These are phyloP conservation scores for Pythium vanterpoolii DNA, from an alignment of 352 stramenopile species.

Conservation along the genomic window DNA sequence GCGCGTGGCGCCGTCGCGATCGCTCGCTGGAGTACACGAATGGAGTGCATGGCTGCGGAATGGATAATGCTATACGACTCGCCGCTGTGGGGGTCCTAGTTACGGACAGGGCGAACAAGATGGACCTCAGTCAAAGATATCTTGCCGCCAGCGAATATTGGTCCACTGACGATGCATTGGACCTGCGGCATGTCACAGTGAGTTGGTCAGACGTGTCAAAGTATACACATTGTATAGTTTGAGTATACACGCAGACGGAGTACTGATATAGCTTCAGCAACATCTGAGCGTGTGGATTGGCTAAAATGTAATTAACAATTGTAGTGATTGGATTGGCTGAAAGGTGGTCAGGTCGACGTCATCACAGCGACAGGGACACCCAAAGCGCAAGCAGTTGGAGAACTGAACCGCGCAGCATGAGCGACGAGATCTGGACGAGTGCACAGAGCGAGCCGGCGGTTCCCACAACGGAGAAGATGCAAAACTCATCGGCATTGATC, in stretches of 20 bases:
- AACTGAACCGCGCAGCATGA: neutral
- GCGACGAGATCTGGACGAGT: constrained; percentile 17
- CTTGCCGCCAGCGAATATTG: no score
- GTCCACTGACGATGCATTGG: no score
- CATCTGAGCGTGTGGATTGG: neutral
- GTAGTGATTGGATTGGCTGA: neutral
- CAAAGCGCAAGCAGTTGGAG: neutral
- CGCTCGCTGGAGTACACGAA: neutral
- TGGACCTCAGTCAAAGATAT: no score
- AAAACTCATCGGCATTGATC: neutral
- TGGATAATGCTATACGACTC: no score
- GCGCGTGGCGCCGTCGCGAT: neutral
- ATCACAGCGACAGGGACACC: neutral
- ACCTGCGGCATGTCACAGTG: no score
- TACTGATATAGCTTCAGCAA: neutral
- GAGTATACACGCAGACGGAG: neutral
- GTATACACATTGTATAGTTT: constrained; percentile 3
- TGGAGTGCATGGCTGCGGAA: neutral
- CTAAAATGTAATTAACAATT: neutral
- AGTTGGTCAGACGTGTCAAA: no score
- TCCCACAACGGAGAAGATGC: neutral
- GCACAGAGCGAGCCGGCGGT: neutral
- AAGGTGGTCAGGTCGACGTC: neutral
- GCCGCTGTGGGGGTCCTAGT: no score
- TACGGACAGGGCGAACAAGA: no score